Evolutionary conservation across 176 grass and related monocot genomes (phyloP).

Genomic region (Ensete glaucum): DNA sequence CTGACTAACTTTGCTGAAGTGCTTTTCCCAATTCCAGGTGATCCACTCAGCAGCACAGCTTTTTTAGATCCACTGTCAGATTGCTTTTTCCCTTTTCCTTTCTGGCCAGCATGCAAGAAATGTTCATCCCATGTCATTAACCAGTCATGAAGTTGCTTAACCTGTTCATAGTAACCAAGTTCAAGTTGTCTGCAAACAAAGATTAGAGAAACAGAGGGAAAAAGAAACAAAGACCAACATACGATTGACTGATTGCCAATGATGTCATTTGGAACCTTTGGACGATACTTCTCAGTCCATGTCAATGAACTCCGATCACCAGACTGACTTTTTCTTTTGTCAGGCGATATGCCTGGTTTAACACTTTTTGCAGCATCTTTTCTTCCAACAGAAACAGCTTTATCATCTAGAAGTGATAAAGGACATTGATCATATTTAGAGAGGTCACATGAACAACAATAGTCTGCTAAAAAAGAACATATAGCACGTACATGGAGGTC

Average conservation of each 20-base stretch:
- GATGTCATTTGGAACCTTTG: slow-evolving; percentile 92
- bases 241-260: slow-evolving; percentile 95
- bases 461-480: background rate
- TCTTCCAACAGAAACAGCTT: slow-evolving; percentile 30
- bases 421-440: slow-evolving; percentile 18
- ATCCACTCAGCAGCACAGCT: slow-evolving; percentile 72
- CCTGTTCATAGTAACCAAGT: slow-evolving; percentile 38
- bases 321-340: slow-evolving; percentile 42
- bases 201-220: background rate
- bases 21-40: slow-evolving; percentile 96
- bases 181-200: slow-evolving; percentile 9
- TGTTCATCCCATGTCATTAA: slow-evolving; percentile 67
- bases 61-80: slow-evolving; percentile 82
- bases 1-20: slow-evolving; percentile 87
- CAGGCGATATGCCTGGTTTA: slow-evolving; percentile 33
- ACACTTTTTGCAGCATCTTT: slow-evolving; percentile 43
- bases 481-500: background rate
- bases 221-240: slow-evolving; percentile 25
- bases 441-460: background rate
- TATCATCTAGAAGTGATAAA: slow-evolving; percentile 37
- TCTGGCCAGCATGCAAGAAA: slow-evolving; percentile 62
- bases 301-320: slow-evolving; percentile 55
- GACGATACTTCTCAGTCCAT: slow-evolving; percentile 94
- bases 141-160: slow-evolving; percentile 98
- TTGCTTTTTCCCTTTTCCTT: slow-evolving; percentile 80